phyloP scores from a whole-genome alignment of 108 stramenopile species.

The Fragilariopsis cylindrus region DNA sequence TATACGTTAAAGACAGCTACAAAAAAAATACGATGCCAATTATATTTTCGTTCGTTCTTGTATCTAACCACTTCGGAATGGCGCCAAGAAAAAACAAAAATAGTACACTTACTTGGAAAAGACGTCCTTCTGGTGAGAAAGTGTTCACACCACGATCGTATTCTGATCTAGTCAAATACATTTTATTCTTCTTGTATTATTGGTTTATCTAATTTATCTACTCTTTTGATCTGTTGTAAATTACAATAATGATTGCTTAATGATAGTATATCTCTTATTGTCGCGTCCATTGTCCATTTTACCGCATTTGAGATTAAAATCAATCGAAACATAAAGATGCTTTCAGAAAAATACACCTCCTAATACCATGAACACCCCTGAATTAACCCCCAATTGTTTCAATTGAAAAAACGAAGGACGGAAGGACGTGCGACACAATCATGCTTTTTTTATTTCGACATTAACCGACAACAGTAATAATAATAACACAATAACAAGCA shows the following conservation, averaged over 20 bases:
- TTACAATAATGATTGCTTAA: not conserved
- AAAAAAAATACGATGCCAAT: too few species aligned
- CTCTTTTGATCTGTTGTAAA: not conserved
- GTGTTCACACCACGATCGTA: conserved; percentile 99
- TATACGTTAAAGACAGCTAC: not conserved
- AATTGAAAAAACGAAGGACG: too few species aligned
- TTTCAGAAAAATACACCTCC: too few species aligned
- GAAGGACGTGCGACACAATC: too few species aligned
- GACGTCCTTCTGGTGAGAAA: conserved; percentile 98
- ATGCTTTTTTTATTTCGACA: too few species aligned
- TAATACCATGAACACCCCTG: too few species aligned
- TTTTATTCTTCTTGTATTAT: conserved; percentile 27
- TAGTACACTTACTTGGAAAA: conserved; percentile 80
- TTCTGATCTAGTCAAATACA: conserved; percentile 95
- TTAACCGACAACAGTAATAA: too few species aligned
- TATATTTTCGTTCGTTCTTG: too few species aligned
- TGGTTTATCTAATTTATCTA: not conserved
- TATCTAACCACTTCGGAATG: too few species aligned
- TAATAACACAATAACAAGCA: too few species aligned
- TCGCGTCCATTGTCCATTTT: conserved; percentile 6
- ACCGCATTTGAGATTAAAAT: not conserved
- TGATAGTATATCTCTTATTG: not conserved
- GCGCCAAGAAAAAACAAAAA: not conserved
- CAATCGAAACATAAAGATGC: too few species aligned
- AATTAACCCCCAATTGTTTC: too few species aligned